Evolutionary conservation across 2,329 filamentous ascomycete species (phyloP).

Genomic region (Cyphellophora europaea): DNA sequence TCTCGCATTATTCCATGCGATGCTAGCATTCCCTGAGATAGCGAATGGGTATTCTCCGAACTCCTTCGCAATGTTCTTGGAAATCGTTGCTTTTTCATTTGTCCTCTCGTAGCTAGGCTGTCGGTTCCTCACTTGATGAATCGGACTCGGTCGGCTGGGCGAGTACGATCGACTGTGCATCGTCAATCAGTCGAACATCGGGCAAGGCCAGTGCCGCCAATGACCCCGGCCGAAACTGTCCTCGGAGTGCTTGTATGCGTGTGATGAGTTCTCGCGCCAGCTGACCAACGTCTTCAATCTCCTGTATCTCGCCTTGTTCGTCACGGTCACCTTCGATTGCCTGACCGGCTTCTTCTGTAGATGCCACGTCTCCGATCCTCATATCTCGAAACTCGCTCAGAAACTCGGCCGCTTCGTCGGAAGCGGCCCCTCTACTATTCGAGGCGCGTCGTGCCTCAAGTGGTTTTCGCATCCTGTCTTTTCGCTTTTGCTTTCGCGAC

Average conservation of each 20-base stretch:
- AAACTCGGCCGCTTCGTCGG: conserved; percentile 16
- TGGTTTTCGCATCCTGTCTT: conserved; percentile 15
- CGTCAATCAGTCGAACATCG: conserved; percentile 14
- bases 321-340: conserved; percentile 3
- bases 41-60: too few relatives aligned
- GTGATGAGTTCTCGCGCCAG: conserved; percentile 16
- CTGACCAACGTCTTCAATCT: conserved; percentile 16
- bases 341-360: neutral
- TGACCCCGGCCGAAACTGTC: conserved; percentile 16
- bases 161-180: too few relatives aligned
- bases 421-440: conserved; percentile 7
- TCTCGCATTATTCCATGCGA: too few relatives aligned
- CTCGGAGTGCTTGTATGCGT: conserved; percentile 16
- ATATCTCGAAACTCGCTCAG: conserved; percentile 5
- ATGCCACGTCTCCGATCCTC: neutral
- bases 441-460: conserved; percentile 11
- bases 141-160: too few relatives aligned
- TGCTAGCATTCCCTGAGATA: too few relatives aligned
- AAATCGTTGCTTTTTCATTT: too few relatives aligned
- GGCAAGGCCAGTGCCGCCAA: conserved; percentile 16
- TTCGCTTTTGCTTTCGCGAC: conserved; percentile 13
- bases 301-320: conserved; percentile 4
- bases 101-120: too few relatives aligned
- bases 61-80: too few relatives aligned
- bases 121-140: too few relatives aligned